Evolutionary conservation across 345 rosid genomes (phyloP).

Genomic region (Populus tremula): DNA sequence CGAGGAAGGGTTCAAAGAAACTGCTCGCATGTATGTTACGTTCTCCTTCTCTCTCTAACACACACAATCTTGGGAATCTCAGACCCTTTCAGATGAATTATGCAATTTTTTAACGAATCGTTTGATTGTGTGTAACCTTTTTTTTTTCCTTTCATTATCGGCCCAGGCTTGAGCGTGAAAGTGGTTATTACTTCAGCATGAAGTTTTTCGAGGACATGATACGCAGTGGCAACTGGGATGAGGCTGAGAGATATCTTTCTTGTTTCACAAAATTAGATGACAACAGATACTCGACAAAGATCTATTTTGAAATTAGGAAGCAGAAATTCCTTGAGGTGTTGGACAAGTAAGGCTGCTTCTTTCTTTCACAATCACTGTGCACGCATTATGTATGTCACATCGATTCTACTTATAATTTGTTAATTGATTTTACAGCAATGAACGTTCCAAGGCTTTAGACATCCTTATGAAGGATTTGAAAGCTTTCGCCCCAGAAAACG

Average conservation of each 20-base stretch:
- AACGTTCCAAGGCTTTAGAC: constrained; percentile 34
- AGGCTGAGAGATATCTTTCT: constrained; percentile 34
- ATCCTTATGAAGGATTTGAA: constrained; percentile 41
- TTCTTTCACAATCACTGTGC: not conserved
- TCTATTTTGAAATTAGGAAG: constrained; percentile 35
- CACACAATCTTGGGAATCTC: no score
- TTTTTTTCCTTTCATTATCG: no score
- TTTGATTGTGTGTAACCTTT: not conserved
- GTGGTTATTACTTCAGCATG: constrained; percentile 35
- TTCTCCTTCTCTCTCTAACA: not conserved
- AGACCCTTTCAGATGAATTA: not conserved
- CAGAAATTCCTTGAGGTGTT: constrained; percentile 39
- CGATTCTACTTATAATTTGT: not conserved
- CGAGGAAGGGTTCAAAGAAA: constrained; percentile 38
- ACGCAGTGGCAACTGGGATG: constrained; percentile 29
- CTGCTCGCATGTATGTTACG: constrained; percentile 30
- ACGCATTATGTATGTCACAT: not conserved
- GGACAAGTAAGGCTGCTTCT: constrained; percentile 24
- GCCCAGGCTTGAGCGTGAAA: constrained; percentile 41
- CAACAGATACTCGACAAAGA: constrained; percentile 33
- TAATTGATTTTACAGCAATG: constrained; percentile 22
- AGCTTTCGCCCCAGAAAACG: constrained; percentile 21
- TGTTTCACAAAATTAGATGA: constrained; percentile 31
- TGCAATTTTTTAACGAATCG: not conserved
- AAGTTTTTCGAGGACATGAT: constrained; percentile 35